These are phyloP conservation scores for Neltuma alba DNA, from an alignment of 306 rosid species.

Conservation along the genomic window DNA sequence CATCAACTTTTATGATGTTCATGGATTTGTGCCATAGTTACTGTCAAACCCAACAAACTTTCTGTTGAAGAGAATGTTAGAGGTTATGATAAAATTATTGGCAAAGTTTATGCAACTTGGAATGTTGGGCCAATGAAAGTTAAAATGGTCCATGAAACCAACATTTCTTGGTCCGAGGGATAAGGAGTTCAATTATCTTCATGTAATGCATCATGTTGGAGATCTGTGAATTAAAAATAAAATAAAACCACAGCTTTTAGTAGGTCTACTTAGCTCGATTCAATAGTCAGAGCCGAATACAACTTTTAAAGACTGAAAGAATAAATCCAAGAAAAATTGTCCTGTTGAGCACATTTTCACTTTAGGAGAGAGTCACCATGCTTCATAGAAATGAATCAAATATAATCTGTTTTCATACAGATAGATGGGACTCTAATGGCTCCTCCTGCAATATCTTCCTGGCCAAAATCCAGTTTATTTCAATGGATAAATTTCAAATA, in stretches of 20 bases:
- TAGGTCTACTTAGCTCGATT: neutral
- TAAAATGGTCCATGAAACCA: neutral
- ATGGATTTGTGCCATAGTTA: neutral
- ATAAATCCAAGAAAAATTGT: neutral
- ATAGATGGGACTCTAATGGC: slow-evolving; percentile 84
- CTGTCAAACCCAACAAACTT: neutral
- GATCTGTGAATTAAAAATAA: neutral
- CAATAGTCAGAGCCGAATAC: neutral
- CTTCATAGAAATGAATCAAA: slow-evolving; percentile 13
- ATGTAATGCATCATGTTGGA: neutral
- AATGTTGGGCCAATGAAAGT: neutral
- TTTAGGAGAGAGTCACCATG: neutral
- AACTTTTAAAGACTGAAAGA: neutral
- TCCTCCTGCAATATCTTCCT: slow-evolving; percentile 68
- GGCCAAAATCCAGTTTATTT: slow-evolving; percentile 71
- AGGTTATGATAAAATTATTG: neutral
- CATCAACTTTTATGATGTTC: neutral
- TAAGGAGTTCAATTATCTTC: neutral
- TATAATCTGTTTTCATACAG: slow-evolving; percentile 49
- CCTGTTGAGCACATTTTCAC: neutral
- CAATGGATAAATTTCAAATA: slow-evolving; percentile 94
- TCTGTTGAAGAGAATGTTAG: neutral
- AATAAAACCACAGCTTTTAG: neutral
- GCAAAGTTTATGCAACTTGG: neutral
- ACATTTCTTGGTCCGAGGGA: neutral